phyloP scores from a whole-genome alignment of 208 protist species.

The Wallacemonas sp. region DNA sequence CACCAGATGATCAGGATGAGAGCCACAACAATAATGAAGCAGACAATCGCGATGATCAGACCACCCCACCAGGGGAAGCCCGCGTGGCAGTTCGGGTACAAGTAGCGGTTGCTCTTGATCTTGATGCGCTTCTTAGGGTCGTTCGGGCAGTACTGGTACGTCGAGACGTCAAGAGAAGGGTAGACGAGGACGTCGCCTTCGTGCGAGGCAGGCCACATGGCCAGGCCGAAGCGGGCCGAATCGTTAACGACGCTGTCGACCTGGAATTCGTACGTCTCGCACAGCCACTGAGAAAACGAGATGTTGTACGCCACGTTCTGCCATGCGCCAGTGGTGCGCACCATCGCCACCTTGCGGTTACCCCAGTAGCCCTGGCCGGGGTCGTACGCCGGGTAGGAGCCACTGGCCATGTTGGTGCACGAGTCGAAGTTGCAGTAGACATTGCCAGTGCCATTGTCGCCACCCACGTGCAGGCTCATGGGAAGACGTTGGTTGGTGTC shows the following conservation, averaged over 20 bases:
- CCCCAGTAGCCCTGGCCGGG: slow-evolving; percentile 45
- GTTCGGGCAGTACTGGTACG: slow-evolving; percentile 37
- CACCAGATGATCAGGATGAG: slow-evolving; percentile 50
- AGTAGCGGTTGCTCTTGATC: slow-evolving; percentile 29
- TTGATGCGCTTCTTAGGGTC: slow-evolving; percentile 8
- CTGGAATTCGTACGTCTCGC: slow-evolving; percentile 61
- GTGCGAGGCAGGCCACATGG: slow-evolving; percentile 50
- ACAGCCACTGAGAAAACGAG: slow-evolving; percentile 55
- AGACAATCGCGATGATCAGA: slow-evolving; percentile 47
- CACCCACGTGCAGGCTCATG: neutral
- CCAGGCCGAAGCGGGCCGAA: slow-evolving; percentile 27
- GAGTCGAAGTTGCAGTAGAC: slow-evolving; percentile 48
- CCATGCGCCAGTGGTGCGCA: slow-evolving; percentile 31
- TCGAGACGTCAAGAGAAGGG: neutral
- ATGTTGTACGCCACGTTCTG: slow-evolving; percentile 42
- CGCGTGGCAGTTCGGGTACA: slow-evolving; percentile 43
- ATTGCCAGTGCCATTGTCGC: neutral
- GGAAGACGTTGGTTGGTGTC: neutral
- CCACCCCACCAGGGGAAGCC: slow-evolving; percentile 58
- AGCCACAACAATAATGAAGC: slow-evolving; percentile 33
- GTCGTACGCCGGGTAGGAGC: slow-evolving; percentile 29
- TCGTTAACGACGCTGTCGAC: slow-evolving; percentile 13
- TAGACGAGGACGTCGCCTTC: slow-evolving; percentile 41
- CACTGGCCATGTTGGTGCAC: neutral
- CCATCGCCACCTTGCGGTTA: slow-evolving; percentile 43